A percentile compares a stretch with the other conserved stretches of the same genome.
Evolutionary conservation across 805 yeast species (phyloP).

Genomic region (Ogataea thermomethanolica): DNA sequence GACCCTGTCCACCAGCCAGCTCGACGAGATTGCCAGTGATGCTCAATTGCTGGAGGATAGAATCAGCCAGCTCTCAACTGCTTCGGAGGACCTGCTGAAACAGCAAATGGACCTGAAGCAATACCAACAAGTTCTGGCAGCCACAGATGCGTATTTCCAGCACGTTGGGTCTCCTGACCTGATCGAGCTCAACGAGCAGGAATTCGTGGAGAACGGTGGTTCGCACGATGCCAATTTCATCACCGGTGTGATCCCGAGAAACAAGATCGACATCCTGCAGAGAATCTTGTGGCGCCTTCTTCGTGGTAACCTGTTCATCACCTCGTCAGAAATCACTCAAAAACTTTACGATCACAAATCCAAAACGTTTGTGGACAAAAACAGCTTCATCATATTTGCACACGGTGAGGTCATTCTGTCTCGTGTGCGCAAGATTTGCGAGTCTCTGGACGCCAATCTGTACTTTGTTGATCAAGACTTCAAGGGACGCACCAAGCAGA

Average conservation of each 20-base stretch:
- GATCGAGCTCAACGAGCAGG: conserved; percentile 34
- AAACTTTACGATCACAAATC: conserved; percentile 61
- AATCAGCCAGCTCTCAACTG: conserved; percentile 64
- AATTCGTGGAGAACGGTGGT: conserved; percentile 38
- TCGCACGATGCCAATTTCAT: conserved; percentile 47
- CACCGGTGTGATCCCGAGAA: conserved; percentile 79
- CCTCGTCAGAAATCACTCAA: conserved; percentile 67
- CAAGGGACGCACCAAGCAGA: conserved; percentile 37
- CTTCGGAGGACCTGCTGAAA: conserved; percentile 59
- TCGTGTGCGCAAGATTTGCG: conserved; percentile 79
- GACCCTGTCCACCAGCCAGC: conserved; percentile 38
- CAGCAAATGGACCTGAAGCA: conserved; percentile 69
- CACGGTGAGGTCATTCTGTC: conserved; percentile 77
- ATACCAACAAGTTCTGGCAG: conserved; percentile 56
- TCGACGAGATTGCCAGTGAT: conserved; percentile 66
- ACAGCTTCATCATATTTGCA: conserved; percentile 83
- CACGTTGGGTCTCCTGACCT: conserved; percentile 24
- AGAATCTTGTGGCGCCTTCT: conserved; percentile 88
- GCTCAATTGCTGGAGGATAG: conserved; percentile 71
- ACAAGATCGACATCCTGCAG: conserved; percentile 66
- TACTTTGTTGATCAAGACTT: conserved; percentile 53
- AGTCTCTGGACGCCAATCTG: conserved; percentile 81
- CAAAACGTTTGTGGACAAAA: conserved; percentile 60
- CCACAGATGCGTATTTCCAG: conserved; percentile 48
- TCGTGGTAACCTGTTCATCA: conserved; percentile 85